Evolutionary conservation across 1,139 yeast genomes (phyloP), one percentile per base, ranked within the genome.

Genomic region (Magnusiomyces tetraspermus): DNA sequence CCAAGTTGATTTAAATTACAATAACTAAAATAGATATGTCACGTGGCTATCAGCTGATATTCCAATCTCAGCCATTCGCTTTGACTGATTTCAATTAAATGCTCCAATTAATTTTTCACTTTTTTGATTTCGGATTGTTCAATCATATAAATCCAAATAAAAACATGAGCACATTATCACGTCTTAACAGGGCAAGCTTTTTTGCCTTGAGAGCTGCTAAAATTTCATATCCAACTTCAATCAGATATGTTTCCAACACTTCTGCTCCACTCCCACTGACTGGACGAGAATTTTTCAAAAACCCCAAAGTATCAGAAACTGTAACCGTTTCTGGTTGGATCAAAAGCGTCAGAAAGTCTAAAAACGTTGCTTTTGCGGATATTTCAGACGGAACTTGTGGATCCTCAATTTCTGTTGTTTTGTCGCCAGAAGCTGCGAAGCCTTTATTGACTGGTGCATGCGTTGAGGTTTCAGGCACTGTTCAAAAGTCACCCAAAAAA

Each of bases 311-410:
- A 26, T 31, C 48, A 5, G 41, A 46, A 2, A 38, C 48, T 2
- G 67, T 72, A 4, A 61, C 66, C 6, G 62, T 76, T 8, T 62
- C 69, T 38, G 97, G 97, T 3, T 90, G 94, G 81, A 76, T 92
- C 37, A 79, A 80, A 55, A 77, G 90, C 0, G 76, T 86, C 2
- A 76, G 96, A 53, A 69, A 76, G 41, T 77, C 87, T 63, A 89
- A 88, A 64, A 84, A 82, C 52, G 76, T 85, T 15, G 85, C 89
- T 0, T 92, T 92, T 65, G 72, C 89, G 6, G 96, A 88, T 63
- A 60, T 92, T 24, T 69, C 78, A 1, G 97, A 90, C 65, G 97
- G 97, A 0, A 75, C 94, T 0, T 70, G 77, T 2, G 71, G 75
- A 46, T 60, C 71, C 33, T 74, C 76, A 4, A 64, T 89, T 51